A percentile compares a stretch with the other conserved stretches of the same genome.
These are phyloP conservation scores for Citrullus amarus DNA, from an alignment of 306 rosid species.

Conservation along the genomic window DNA sequence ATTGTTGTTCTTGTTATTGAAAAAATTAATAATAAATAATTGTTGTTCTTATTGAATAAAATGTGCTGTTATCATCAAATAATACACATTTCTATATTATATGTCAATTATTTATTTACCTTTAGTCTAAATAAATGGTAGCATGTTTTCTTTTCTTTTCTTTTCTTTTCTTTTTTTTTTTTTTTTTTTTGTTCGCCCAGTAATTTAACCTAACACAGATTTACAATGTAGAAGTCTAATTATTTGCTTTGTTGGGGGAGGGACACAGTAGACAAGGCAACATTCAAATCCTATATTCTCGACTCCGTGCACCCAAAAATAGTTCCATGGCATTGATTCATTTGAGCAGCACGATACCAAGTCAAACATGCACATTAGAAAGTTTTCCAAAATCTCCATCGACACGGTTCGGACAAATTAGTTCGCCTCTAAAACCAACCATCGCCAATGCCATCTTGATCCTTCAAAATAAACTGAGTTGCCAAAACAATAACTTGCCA, in stretches of 20 bases:
- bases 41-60: no score
- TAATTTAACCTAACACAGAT: no score
- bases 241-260: no score
- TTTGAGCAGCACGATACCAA: conserved; percentile 64
- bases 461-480: conserved; percentile 56
- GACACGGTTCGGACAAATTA: conserved; percentile 47
- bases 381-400: conserved; percentile 37
- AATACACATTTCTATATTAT: not conserved
- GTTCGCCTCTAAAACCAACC: conserved; percentile 52
- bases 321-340: conserved; percentile 74
- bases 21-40: no score
- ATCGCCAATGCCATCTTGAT: conserved; percentile 48
- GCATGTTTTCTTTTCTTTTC: no score
- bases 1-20: no score
- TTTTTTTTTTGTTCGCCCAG: no score
- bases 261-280: no score
- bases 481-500: conserved; percentile 37
- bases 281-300: conserved; percentile 39
- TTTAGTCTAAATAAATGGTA: no score
- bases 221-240: no score
- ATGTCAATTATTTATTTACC: not conserved
- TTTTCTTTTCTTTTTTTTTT: no score
- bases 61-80: not conserved
- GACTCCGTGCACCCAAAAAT: conserved; percentile 71
- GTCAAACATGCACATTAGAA: conserved; percentile 62